These are phyloP conservation scores for Curvularia hawaiiensis DNA, from an alignment of 2,329 filamentous ascomycete genomes.

Conservation along the genomic window DNA sequence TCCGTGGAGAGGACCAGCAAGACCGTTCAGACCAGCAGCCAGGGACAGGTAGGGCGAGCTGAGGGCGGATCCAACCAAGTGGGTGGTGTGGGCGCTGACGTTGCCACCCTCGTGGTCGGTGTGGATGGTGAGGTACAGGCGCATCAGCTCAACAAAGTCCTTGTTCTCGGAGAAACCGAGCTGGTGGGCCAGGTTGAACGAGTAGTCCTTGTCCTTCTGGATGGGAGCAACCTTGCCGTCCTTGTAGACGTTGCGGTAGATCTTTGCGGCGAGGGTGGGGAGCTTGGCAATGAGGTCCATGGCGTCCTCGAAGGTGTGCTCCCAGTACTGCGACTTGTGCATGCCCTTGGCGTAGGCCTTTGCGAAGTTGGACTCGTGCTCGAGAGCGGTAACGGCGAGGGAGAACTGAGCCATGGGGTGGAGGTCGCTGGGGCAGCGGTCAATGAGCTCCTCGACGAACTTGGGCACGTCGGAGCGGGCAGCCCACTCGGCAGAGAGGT, in stretches of 20 bases:
- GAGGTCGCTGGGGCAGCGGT: constrained; percentile 98
- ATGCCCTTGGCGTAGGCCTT: constrained; percentile 99
- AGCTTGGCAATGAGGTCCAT: constrained; percentile 99
- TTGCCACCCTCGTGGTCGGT: constrained; percentile 99
- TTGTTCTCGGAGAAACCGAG: constrained; percentile 93
- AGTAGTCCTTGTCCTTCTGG: constrained; percentile 99
- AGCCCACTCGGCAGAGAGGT: constrained; percentile 98
- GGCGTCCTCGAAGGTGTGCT: constrained; percentile 98
- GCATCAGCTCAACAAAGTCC: constrained; percentile 98
- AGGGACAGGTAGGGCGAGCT: constrained; percentile 98
- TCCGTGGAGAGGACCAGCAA: constrained; percentile 97
- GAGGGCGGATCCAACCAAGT: constrained; percentile 94
- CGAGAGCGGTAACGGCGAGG: constrained; percentile 93
- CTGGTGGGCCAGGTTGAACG: constrained; percentile 99
- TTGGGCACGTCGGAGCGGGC: constrained; percentile 96
- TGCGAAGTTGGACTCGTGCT: constrained; percentile 96
- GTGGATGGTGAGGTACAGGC: constrained; percentile 99
- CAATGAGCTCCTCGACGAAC: constrained; percentile 99
- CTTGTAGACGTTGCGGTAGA: constrained; percentile 99
- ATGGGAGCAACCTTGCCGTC: constrained; percentile 95
- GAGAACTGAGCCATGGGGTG: constrained; percentile 99
- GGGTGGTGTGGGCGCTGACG: constrained; percentile 97
- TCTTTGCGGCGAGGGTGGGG: constrained; percentile 94
- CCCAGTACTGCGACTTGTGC: constrained; percentile 99
- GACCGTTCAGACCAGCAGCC: constrained; percentile 95